These are phyloP conservation scores for Boletales sp. DNA, from an alignment of 768 basidiomycete species.

Conservation along the genomic window DNA sequence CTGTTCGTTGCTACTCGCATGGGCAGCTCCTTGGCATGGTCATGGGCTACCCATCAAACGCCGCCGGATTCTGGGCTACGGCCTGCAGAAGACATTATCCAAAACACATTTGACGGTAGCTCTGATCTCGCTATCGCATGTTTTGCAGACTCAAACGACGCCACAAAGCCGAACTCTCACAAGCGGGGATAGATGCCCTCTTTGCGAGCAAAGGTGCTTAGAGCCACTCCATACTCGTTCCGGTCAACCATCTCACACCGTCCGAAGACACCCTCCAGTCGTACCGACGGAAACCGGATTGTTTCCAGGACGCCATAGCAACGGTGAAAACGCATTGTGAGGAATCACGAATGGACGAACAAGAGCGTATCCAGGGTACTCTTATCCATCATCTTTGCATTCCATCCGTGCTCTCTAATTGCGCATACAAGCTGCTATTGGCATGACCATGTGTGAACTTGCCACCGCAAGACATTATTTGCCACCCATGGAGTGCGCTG, in stretches of 20 bases:
- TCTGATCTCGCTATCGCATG: slow-evolving; percentile 5
- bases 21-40: slow-evolving; percentile 22
- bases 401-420: slow-evolving; percentile 1
- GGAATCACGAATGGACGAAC: slow-evolving; percentile 57
- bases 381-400: background rate
- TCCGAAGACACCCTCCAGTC: slow-evolving; percentile 38
- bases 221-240: slow-evolving; percentile 1
- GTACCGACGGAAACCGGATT: slow-evolving; percentile 53
- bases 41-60: slow-evolving; percentile 26
- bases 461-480: slow-evolving; percentile 68
- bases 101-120: slow-evolving; percentile 22
- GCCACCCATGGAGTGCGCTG: slow-evolving; percentile 60
- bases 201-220: slow-evolving; percentile 14
- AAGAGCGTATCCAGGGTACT: slow-evolving; percentile 58
- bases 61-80: slow-evolving; percentile 11
- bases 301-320: slow-evolving; percentile 54
- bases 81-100: slow-evolving; percentile 4
- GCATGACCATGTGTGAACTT: slow-evolving; percentile 79
- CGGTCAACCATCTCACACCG: slow-evolving; percentile 7
- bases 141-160: slow-evolving; percentile 9
- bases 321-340: slow-evolving; percentile 49
- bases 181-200: slow-evolving; percentile 15
- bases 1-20: slow-evolving; percentile 12
- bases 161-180: slow-evolving; percentile 18
- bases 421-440: slow-evolving; percentile 59